Evolutionary conservation across 192 early-diverging fungal genomes (phyloP), one percentile per base, ranked within the genome.

Genomic region (Backusella macrospora): DNA sequence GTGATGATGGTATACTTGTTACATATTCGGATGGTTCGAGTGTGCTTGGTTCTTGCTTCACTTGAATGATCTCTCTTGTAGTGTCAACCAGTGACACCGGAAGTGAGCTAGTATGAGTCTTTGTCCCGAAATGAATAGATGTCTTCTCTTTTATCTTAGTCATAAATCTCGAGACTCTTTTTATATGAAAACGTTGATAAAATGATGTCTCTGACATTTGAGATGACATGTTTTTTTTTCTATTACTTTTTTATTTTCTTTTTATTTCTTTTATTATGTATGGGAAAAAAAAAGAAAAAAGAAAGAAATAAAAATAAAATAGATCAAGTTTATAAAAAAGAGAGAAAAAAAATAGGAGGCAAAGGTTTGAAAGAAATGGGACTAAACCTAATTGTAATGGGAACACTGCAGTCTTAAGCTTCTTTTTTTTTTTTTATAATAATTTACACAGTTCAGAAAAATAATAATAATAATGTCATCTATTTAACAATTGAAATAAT

Each of bases 161-260:
- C 38, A 42, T 38, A 12, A 40, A 39, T 12, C 65, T 66, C 9
- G 40, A 66, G 18, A 66, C 4, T 8, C 21, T 66, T 39, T 38
- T 66, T 21, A 66, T 42, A 59, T 59, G 49, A 18, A 52, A 52
- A 65, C 38, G 64, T 21, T 65, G 64, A 6, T 65, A 39, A 65
- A 65, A 18, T 38, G 64, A 21, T 65, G 38, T 39, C 34, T 65
- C 64, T 39, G 67, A 69, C 67, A 69, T 62, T 45, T n/a, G n/a
- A 2, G 2, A 34, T 34, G 29, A 34, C 2, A 34, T 34, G 29
- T 2, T 34, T 34, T 2, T 34, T 34, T 34, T 34, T 34, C 29
- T 34, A 34, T 34, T 34, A 2, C 29, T 34, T 34, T 34, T 34
- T 34, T 34, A 1, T 34, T 34, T 34, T 34, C 29, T 34, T 34